phyloP scores from a whole-genome alignment of 2,329 filamentous ascomycete species.

The Penicillium vulpinum region DNA sequence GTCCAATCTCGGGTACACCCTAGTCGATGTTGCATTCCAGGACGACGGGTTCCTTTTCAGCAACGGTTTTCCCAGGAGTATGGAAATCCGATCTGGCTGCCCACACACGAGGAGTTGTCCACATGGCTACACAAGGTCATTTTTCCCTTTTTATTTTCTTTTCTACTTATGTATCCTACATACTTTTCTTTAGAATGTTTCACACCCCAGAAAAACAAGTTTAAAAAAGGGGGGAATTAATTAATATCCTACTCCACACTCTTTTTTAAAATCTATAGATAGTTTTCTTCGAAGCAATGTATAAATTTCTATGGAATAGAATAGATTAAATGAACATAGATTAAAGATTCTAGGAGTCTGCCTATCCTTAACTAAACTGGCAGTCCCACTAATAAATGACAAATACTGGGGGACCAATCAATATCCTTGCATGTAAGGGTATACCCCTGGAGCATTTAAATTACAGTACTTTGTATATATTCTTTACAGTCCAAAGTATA shows the following conservation, averaged over 20 bases:
- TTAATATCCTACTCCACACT: background rate
- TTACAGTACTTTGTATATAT: background rate
- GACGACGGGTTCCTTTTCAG: conserved; percentile 21
- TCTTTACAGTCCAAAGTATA: background rate
- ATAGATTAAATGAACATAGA: conserved; percentile 18
- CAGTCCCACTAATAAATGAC: conserved; percentile 19
- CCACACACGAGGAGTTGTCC: conserved; percentile 27
- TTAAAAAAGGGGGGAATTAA: background rate
- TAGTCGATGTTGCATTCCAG: conserved; percentile 29
- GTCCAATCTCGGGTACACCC: conserved; percentile 29
- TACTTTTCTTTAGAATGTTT: no score
- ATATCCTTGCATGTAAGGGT: conserved; percentile 1
- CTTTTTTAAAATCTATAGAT: background rate
- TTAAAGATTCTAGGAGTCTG: conserved; percentile 13
- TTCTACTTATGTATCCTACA: no score
- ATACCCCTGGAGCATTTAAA: background rate
- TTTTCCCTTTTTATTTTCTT: background rate
- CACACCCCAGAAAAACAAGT: background rate
- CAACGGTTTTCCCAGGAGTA: conserved; percentile 26
- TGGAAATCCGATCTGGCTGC: conserved; percentile 23
- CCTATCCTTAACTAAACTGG: conserved; percentile 18
- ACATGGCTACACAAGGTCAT: conserved; percentile 16
- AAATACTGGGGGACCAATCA: conserved; percentile 25
- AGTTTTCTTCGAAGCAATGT: background rate
- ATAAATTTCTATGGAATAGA: background rate